These are phyloP conservation scores for Coemansia sp. DNA, from an alignment of 192 early-diverging fungal genomes.

Conservation along the genomic window DNA sequence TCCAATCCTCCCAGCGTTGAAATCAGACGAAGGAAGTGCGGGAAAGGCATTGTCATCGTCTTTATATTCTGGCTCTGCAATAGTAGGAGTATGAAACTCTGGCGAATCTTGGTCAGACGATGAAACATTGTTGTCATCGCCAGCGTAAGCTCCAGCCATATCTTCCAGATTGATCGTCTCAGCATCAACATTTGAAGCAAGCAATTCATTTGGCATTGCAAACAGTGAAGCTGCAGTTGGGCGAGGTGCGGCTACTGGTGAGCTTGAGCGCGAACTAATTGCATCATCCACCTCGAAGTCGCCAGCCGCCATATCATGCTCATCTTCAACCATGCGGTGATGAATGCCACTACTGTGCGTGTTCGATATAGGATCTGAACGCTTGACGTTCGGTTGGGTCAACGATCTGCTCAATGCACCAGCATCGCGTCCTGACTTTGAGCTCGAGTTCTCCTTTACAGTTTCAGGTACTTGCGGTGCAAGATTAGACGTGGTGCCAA, in stretches of 20 bases:
- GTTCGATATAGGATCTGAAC: neutral
- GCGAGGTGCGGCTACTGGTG: conserved; percentile 25
- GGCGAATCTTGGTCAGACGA: conserved; percentile 6
- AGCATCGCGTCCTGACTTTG: neutral
- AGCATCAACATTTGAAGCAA: neutral
- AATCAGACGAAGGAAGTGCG: neutral
- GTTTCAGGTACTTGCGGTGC: conserved; percentile 13
- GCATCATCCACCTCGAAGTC: neutral
- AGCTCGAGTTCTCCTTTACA: conserved; percentile 14
- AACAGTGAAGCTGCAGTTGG: conserved; percentile 45
- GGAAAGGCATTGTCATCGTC: conserved; percentile 4
- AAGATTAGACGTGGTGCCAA: conserved; percentile 18
- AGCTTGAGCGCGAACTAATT: conserved; percentile 16
- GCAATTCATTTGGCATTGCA: neutral
- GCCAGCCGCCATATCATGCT: neutral
- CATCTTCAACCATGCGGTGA: neutral
- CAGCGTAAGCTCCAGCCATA: neutral
- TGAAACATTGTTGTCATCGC: neutral
- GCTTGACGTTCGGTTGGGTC: neutral
- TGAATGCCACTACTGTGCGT: neutral
- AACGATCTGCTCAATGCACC: neutral
- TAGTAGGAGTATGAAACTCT: conserved; percentile 4
- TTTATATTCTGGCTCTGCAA: neutral
- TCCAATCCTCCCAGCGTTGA: conserved; percentile 32
- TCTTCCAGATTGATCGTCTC: neutral